Conservation (phyloP, 257 asterid genomes). For the Dorcoceras hygrometricum region DNA sequence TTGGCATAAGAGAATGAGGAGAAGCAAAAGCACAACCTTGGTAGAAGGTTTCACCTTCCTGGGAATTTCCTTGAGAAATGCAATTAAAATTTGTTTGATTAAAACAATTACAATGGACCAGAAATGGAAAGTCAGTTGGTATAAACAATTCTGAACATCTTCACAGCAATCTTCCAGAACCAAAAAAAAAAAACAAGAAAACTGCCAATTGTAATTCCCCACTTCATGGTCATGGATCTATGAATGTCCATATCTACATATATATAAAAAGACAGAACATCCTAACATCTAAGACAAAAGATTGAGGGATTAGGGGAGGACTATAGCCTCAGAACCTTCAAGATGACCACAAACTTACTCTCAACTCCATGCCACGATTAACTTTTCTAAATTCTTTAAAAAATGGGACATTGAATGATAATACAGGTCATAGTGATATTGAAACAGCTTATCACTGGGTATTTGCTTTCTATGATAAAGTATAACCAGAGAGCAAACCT, state of each 20-base stretch:
- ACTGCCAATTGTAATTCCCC: constrained; percentile 1
- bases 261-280: no score
- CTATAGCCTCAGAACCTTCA: not conserved
- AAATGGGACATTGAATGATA: not conserved
- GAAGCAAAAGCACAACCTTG: constrained; percentile 42
- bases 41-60: constrained; percentile 38
- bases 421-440: constrained; percentile 5
- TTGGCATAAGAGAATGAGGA: not conserved
- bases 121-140: not conserved
- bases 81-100: constrained; percentile 49
- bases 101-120: not conserved
- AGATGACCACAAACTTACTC: not conserved
- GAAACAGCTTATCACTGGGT: not conserved
- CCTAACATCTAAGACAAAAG: not conserved
- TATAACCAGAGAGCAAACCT: constrained; percentile 44
- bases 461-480: not conserved
- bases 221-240: not conserved
- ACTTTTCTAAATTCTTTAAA: no score
- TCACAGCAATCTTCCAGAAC: not conserved
- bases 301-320: not conserved
- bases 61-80: constrained; percentile 62
- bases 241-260: not conserved
- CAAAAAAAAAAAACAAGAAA: constrained; percentile 12
- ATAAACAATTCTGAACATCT: not conserved
- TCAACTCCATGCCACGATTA: not conserved